Base-by-base conservation (phyloP, 164 flowering plant species). In the Aristolochia fimbriata region DNA sequence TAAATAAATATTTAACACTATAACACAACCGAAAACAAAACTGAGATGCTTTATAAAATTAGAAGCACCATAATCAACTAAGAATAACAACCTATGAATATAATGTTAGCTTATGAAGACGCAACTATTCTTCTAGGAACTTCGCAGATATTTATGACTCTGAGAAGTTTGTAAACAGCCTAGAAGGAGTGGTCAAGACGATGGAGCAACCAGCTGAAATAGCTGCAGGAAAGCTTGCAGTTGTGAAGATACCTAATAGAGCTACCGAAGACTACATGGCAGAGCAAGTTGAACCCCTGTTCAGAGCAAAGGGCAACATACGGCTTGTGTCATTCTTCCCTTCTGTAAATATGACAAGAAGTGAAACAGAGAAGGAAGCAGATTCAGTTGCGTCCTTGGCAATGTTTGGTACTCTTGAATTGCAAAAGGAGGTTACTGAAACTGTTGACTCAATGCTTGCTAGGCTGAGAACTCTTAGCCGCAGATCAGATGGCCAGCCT, bases 141-240 rank as follows among this genome's bases (percentile, higher is more conserved):
- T 94, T 94, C 62, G 82, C 72, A 62, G 97, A 94, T 53, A 78
- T 94, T 41, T 94, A 94, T 70, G 85, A 91, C 72, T 79, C 71
- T 53, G 88, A 85, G 14, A 83, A 85, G 70, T 87, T 94, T 58
- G 47, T 84, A 6, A 70, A 66, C 55, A 84, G 81, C 80, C 72
- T 94, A 24, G 81, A 85, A 47, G 91, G 96, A 15, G 91, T 91
- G 23, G 82, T 90, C 55, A 76, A 70, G 73, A 83, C 88, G 45
- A 82, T 48, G 15, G 68, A 81, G 12, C 73, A 57, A 21, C 95
- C 99, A 22, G 57, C 70, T 22, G 73, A 78, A 48, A 24, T 83
- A 56, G 76, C 83, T 30, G 23, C 81, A 17, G 66, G 72, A 47
- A 72, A 80, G 55, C 72, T 84, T 51, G 85, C 84, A 12, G 85